Base-by-base conservation (phyloP, 2,329 filamentous ascomycete species). In the Ophiosphaerella narmari region DNA sequence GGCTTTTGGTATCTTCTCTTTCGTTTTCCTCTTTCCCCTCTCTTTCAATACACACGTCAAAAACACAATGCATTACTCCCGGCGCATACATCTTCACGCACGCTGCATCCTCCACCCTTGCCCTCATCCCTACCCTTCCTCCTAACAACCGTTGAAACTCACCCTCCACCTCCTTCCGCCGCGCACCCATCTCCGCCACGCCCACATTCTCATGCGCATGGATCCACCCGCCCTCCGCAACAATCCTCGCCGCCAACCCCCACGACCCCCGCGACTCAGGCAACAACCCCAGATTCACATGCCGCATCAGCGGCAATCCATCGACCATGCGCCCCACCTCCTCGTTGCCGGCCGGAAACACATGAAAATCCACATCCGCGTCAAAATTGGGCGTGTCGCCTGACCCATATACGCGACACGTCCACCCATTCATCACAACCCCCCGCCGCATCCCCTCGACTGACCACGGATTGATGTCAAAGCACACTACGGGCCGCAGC, bases 401-500 rank as follows among this genome's bases (percentile, higher is more conserved):
- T 1, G 39, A 16, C 1, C 31, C 39, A 29, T 50, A 62, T n/a
- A 62, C 51, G 9, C 32, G 39, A 7, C 24, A 43, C 4, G 24
- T 39, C 77, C 76, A 80, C 13, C 66, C 62, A 54, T 80, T 80
- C 52, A 43, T 48, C 50, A 50, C 54, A 5, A 73, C 74, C 1
- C 78, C 78, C 21, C 75, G 55, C 24, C 68, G 60, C 43, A 79
- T 52, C 0, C 77, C 78, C 54, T 80, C 77, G 8, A 77, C 64
- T 48, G 72, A 76, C 78, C 78, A 80, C 0, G 72, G 63, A 65
- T 96, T 97, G 39, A 97, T 77, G 73, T 97, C 93, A 89, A 90
- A 97, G 61, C 91, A 90, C 36, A 94, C 77, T 1, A 97, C 87
- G 41, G 82, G 77, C 7, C 63, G 76, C 63, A 92, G 76, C 0